Conservation (phyloP, 2,329 filamentous ascomycete genomes). For the Botrytis paeoniae region DNA sequence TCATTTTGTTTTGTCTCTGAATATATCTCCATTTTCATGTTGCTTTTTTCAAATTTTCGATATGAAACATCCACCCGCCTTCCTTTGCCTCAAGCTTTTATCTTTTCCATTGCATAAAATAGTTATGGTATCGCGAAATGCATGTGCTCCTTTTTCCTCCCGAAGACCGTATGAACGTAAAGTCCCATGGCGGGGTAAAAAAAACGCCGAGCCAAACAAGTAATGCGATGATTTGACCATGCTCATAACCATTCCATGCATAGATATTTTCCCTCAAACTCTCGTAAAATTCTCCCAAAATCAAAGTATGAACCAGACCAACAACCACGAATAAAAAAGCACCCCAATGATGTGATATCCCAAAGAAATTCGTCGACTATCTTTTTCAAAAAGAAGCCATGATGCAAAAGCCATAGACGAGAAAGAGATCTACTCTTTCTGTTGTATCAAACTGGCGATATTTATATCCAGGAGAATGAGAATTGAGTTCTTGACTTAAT, state of each 20-base stretch:
- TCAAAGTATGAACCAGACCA: not conserved
- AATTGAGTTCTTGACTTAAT: not conserved
- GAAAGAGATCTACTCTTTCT: slow-evolving; percentile 9
- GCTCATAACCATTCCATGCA: slow-evolving; percentile 1
- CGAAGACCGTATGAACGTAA: not conserved
- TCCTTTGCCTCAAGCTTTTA: not conserved
- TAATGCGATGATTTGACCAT: slow-evolving; percentile 5
- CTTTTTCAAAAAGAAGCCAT: slow-evolving; percentile 16
- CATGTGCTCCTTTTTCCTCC: not conserved
- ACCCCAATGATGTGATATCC: slow-evolving; percentile 10
- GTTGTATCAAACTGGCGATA: slow-evolving; percentile 8
- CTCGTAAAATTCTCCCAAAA: not conserved
- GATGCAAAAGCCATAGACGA: slow-evolving; percentile 10
- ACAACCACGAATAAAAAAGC: not conserved
- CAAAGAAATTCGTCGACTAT: slow-evolving; percentile 14
- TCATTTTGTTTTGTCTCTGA: not conserved
- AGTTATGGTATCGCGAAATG: not conserved
- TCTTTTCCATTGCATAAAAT: not conserved
- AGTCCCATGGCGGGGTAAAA: not conserved
- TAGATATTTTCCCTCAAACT: not conserved
- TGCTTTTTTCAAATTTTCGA: not conserved
- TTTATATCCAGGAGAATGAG: slow-evolving; percentile 12
- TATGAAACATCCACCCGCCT: not conserved
- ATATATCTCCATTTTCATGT: not conserved
- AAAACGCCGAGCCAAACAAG: not conserved